Evolutionary conservation across 2,329 filamentous ascomycete species (phyloP), one percentile per base, ranked within the genome.

Genomic region (Sarocladium kiliense): DNA sequence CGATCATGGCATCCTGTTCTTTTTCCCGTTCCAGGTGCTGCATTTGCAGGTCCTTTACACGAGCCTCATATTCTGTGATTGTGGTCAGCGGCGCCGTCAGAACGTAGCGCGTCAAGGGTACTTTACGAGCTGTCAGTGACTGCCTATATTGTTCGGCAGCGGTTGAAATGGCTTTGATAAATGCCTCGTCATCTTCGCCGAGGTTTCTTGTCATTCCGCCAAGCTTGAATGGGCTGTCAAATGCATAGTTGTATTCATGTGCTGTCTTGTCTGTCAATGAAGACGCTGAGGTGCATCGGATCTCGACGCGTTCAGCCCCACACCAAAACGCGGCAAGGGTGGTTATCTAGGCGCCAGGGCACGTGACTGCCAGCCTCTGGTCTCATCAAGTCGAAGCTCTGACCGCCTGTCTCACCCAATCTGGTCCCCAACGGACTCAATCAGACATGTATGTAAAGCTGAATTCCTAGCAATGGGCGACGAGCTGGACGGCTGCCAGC

Each of bases 1-100:
- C 47, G 36, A 51, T 51, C 27, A 51, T n/a, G 27, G 47, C 26
- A 23, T 18, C 16, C 18, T 51, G 47, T 5, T 51, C 47, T 36
- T n/a, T 18, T 14, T 36, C 27, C 7, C 25, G n/a, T 14, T 19
- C 47, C 6, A 21, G 3, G 23, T 34, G 16, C 16, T 21, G 7
- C 16, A 36, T 18, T 23, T 23, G 47, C 4, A 51, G 6, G 3
- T 51, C 11, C 18, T 36, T 14, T 10, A 34, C 6, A 12, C 19
- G 47, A 14, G 27, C n/a, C 3, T 51, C 47, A 51, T 51, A 51
- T 14, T 51, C 47, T 51, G 37, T 12, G 12, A 25, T 14, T 30
- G n/a, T 26, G 11, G n/a, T n/a, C n/a, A n/a, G n/a, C n/a, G n/a
- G n/a, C n/a, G n/a, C n/a, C n/a, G n/a, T n/a, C n/a, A n/a, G n/a